Base-by-base conservation (phyloP, 192 early-diverging fungal species). In the Coemansia sp. region DNA sequence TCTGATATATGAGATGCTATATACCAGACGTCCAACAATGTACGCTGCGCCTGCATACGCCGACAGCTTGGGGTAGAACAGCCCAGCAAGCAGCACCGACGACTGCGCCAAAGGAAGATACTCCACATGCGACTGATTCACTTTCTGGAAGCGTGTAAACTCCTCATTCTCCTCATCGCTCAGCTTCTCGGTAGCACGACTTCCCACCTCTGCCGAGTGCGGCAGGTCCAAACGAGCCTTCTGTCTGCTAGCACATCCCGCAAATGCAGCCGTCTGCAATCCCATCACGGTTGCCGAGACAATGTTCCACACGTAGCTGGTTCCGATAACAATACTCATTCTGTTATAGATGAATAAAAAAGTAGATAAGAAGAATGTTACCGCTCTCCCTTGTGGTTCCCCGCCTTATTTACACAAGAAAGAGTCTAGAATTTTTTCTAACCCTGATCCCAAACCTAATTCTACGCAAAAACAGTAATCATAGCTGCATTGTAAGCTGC, bases 261-360 rank as follows among this genome's bases (percentile, higher is more conserved):
- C 54, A 31, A 77, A 70, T 26, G 65, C 62, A 0, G 67, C 73
- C 5, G 73, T 54, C 35, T 77, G 73, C 36, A 77, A 56, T 2
- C 67, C 67, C 73, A 77, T 69, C 43, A 68, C 73, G 3, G 73
- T 70, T 4, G 73, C 73, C 10, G 73, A 47, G 13, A 76, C 66
- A 33, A 76, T 69, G 59, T 76, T 76, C 72, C 72, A 76, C 16
- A 76, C 72, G 51, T 76, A 76, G 63, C 62, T 65, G 59, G 72
- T 76, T 13, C 72, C 72, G 15, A 76, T 76, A 38, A 76, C 72
- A 20, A 76, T 69, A 52, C 66, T 69, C 72, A 76, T 76, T 19
- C 13, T 61, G 30, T n/a, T 50, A 48, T 31, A 26, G 47, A n/a
- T n/a, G 0, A n/a, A 6, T 10, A 30, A 50, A 51, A 16, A 15